Conservation (phyloP, 345 rosid genomes). For the Clarkia xantiana region DNA sequence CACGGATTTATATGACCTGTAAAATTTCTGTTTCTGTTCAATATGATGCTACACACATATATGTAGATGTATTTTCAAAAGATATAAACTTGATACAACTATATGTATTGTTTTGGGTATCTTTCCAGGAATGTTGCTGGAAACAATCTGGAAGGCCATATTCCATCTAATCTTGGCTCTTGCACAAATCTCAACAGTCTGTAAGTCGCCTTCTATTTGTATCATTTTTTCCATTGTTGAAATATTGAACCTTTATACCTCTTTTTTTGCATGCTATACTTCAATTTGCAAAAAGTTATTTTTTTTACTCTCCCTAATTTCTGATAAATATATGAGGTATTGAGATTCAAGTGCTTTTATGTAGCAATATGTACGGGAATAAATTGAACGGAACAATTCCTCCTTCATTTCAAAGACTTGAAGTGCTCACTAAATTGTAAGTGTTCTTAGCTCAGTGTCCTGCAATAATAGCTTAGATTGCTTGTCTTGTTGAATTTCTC, state of each 20-base stretch:
- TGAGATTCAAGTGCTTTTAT: too few relatives aligned
- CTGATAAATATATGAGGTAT: too few relatives aligned
- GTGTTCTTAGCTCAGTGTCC: slow-evolving; percentile 8
- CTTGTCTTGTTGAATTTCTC: neutral
- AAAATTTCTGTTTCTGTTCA: slow-evolving; percentile 14
- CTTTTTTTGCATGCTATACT: too few relatives aligned
- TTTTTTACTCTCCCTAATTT: too few relatives aligned
- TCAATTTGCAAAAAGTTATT: too few relatives aligned
- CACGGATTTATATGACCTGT: slow-evolving; percentile 90
- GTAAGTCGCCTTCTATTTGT: slow-evolving; percentile 23
- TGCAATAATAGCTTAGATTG: neutral
- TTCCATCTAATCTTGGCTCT: slow-evolving; percentile 76
- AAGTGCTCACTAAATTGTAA: slow-evolving; percentile 89
- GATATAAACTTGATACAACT: neutral
- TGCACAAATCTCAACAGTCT: slow-evolving; percentile 86
- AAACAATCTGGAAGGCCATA: slow-evolving; percentile 69
- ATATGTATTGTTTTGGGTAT: neutral
- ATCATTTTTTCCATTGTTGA: too few relatives aligned
- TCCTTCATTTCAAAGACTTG: slow-evolving; percentile 60
- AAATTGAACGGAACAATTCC: slow-evolving; percentile 70
- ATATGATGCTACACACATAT: neutral
- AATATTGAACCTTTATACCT: too few relatives aligned
- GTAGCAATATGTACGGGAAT: slow-evolving; percentile 79
- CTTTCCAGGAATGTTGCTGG: slow-evolving; percentile 64
- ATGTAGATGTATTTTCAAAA: neutral